Evolutionary conservation across 768 basidiomycete genomes (phyloP).

Genomic region (Thelephora aurantiotincta): DNA sequence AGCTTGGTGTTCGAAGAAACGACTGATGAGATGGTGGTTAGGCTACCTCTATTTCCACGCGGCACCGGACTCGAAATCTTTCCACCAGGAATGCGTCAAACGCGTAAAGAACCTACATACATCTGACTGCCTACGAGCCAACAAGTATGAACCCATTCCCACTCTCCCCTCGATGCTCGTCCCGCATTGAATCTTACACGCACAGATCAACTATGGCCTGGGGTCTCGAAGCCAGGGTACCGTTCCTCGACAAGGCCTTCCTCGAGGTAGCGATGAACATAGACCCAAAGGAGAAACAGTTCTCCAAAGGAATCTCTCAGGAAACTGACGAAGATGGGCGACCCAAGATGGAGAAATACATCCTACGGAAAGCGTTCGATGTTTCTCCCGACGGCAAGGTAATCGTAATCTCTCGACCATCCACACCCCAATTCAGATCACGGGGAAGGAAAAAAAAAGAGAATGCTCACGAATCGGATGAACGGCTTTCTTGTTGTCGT

Average conservation of each 20-base stretch:
- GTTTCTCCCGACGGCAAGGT: slow-evolving; percentile 67
- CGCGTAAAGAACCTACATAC: slow-evolving; percentile 98
- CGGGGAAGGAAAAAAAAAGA: no score
- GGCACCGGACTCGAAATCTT: slow-evolving; percentile 74
- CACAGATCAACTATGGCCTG: slow-evolving; percentile 95
- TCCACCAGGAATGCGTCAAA: slow-evolving; percentile 90
- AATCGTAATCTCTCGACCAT: neutral
- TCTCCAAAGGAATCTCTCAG: slow-evolving; percentile 66
- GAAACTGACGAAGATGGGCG: slow-evolving; percentile 71
- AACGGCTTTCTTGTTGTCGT: neutral
- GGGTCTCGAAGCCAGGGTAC: slow-evolving; percentile 97
- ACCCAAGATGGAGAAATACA: slow-evolving; percentile 97
- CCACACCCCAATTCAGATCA: no score
- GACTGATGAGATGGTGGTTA: slow-evolving; percentile 14
- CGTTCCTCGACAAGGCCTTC: slow-evolving; percentile 96
- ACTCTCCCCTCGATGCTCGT: neutral
- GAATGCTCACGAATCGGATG: slow-evolving; percentile 2
- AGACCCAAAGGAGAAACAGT: slow-evolving; percentile 79
- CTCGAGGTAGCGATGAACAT: slow-evolving; percentile 88
- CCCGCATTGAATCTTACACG: neutral
- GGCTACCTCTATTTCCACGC: slow-evolving; percentile 99
- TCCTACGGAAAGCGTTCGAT: slow-evolving; percentile 93
- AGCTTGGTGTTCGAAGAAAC: neutral
- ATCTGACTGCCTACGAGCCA: slow-evolving; percentile 91
- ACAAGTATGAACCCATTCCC: slow-evolving; percentile 49